Percentiles rank a stretch among this genome's conserved stretches.
Conservation (phyloP, 2,329 filamentous ascomycete genomes). For the Fusarium cicatricum region DNA sequence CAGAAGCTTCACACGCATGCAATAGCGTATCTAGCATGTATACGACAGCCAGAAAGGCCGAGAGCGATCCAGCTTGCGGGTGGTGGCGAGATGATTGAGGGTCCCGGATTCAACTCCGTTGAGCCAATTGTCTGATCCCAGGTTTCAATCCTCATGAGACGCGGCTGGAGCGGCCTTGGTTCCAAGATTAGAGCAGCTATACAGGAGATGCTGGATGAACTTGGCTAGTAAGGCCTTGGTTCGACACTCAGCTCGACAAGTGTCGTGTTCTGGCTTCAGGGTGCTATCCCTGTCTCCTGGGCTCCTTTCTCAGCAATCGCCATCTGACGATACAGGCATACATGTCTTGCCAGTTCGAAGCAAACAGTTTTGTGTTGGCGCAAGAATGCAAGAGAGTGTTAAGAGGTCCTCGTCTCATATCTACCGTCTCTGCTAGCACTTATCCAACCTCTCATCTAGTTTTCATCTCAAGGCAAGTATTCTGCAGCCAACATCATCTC, state of each 20-base stretch:
- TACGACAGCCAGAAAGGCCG: conserved; percentile 7
- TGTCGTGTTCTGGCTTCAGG: neutral
- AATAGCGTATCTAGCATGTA: neutral
- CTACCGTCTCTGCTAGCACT: neutral
- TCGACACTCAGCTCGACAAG: neutral
- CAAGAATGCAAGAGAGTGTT: neutral
- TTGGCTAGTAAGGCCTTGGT: neutral
- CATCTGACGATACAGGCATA: neutral
- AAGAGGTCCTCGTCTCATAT: neutral
- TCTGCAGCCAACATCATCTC: conserved; percentile 1
- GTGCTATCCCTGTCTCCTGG: neutral
- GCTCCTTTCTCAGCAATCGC: neutral
- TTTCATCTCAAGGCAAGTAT: conserved; percentile 3
- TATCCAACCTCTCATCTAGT: conserved; percentile 2
- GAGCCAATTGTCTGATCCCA: conserved; percentile 3
- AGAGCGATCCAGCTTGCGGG: neutral
- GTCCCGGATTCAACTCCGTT: neutral
- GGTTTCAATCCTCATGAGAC: neutral
- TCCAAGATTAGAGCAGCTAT: neutral
- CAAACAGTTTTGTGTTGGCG: neutral
- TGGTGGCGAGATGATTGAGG: neutral
- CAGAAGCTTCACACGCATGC: neutral
- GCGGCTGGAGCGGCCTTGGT: neutral
- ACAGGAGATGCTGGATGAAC: neutral
- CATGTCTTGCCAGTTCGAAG: neutral